A percentile compares a stretch with the other conserved stretches of the same genome.
Conservation (phyloP, 2,329 filamentous ascomycete species). For the Lecanoromycetidae sp. region DNA sequence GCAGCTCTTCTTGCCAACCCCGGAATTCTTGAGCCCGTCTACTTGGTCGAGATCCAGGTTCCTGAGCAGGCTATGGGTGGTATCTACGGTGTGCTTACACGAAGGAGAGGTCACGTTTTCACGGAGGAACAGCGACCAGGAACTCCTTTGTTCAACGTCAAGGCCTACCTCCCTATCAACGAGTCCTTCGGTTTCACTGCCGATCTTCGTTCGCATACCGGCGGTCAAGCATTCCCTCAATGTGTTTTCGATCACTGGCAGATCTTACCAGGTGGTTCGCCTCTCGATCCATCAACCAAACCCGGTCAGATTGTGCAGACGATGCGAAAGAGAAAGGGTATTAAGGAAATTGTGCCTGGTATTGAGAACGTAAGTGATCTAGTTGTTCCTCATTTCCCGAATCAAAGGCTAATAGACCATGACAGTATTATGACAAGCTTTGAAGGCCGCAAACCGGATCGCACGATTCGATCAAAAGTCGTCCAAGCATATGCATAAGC, state of each 20-base stretch:
- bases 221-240: slow-evolving; percentile 97
- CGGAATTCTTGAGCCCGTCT: slow-evolving; percentile 89
- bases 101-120: slow-evolving; percentile 98
- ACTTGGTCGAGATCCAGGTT: slow-evolving; percentile 98
- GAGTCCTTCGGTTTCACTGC: slow-evolving; percentile 99
- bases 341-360: slow-evolving; percentile 89
- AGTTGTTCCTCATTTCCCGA: neutral
- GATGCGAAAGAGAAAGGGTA: slow-evolving; percentile 99
- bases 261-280: slow-evolving; percentile 83
- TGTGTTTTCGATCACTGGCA: slow-evolving; percentile 99
- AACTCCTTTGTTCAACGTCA: slow-evolving; percentile 98
- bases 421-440: slow-evolving; percentile 97
- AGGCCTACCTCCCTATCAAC: slow-evolving; percentile 91
- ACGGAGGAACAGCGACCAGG: slow-evolving; percentile 94
- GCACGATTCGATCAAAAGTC: neutral
- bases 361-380: slow-evolving; percentile 76
- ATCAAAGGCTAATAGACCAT: neutral
- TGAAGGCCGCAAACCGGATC: slow-evolving; percentile 36
- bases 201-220: slow-evolving; percentile 86
- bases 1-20: slow-evolving; percentile 82
- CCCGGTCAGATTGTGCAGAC: slow-evolving; percentile 70
- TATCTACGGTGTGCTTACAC: slow-evolving; percentile 98
- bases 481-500: slow-evolving; percentile 2
- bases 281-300: slow-evolving; percentile 71
- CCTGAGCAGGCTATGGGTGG: slow-evolving; percentile 98